Evolutionary conservation across 2,329 filamentous ascomycete genomes (phyloP), one percentile per base, ranked within the genome.

Genomic region (Diaporthe australafricana): DNA sequence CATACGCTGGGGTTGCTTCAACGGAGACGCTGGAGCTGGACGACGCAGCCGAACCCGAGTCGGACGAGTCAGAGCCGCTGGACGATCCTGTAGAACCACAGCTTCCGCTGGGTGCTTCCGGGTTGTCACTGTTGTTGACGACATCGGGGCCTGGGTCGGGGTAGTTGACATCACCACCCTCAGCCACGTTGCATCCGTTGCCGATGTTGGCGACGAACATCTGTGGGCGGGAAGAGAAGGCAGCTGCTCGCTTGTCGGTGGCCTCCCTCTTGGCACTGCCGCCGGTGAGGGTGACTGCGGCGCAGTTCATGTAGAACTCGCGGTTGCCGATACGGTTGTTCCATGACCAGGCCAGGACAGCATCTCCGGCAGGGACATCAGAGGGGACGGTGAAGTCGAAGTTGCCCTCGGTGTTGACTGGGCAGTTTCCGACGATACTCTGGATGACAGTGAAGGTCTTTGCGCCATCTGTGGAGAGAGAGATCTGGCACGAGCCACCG

Each of bases 261-360:
- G 63, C 50, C 35, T 74, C 73, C 57, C 76, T 75, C 73, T 72
- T 72, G 14, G 75, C 77, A 69, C 78, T 78, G 62, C 81, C 80
- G 35, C 81, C 81, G 69, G 80, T 81, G 78, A 95, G 90, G 74
- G 88, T 89, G 76, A 95, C 88, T 66, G 88, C 86, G 9, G 93
- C 93, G 78, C 94, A 96, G 83, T 94, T 94, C 92, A 94, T 94
- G 87, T 96, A 96, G 89, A 93, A 93, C 80, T 96, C 93, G 60
- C 93, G 88, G 83, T 95, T 95, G 32, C 93, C 93, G 50, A 92
- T 82, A 75, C 90, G 84, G 85, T 94, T 94, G 83, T 93, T 92
- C 92, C 92, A 94, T 32, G 90, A 90, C 94, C 94, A 96, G 47
- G 90, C 90, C 65, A 95, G 88, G 55, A 95, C 80, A 71, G 90